phyloP scores from a whole-genome alignment of 2,329 filamentous ascomycete genomes.

The Camptophora hylomeconis region DNA sequence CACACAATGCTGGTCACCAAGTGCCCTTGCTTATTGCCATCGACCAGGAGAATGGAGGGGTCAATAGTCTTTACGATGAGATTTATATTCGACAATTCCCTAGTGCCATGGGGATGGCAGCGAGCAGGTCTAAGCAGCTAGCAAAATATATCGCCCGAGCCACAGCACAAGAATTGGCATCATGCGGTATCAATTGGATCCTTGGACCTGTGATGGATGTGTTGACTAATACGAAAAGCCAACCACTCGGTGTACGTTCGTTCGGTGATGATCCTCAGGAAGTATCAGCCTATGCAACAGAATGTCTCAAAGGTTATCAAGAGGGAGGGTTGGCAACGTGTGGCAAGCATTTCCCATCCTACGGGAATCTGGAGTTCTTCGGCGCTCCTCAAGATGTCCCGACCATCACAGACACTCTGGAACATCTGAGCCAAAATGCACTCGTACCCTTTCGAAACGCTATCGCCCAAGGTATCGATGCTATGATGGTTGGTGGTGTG shows the following conservation, averaged over 20 bases:
- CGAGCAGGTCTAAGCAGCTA: slow-evolving; percentile 70
- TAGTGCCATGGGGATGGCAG: slow-evolving; percentile 93
- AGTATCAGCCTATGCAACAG: slow-evolving; percentile 82
- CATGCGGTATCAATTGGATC: slow-evolving; percentile 91
- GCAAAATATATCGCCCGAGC: slow-evolving; percentile 86
- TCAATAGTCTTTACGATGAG: slow-evolving; percentile 92
- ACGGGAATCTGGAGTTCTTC: slow-evolving; percentile 86
- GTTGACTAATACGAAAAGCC: slow-evolving; percentile 80
- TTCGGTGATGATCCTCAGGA: slow-evolving; percentile 89
- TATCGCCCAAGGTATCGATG: slow-evolving; percentile 72
- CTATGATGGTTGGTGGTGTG: slow-evolving; percentile 92
- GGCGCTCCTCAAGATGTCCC: slow-evolving; percentile 85
- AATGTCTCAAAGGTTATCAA: slow-evolving; percentile 83
- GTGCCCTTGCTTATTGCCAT: slow-evolving; percentile 80
- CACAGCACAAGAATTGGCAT: slow-evolving; percentile 80
- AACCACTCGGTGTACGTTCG: slow-evolving; percentile 79
- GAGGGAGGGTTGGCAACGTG: slow-evolving; percentile 80
- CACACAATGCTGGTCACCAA: slow-evolving; percentile 77
- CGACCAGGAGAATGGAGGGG: slow-evolving; percentile 95
- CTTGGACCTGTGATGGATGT: slow-evolving; percentile 90
- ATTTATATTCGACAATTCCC: slow-evolving; percentile 94
- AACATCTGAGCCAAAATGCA: slow-evolving; percentile 83
- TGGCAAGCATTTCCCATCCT: slow-evolving; percentile 93
- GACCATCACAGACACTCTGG: slow-evolving; percentile 86
- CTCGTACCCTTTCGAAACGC: slow-evolving; percentile 85